These are phyloP conservation scores for Spirogloea muscicola DNA, from an alignment of 139 green algal species.

Conservation along the genomic window DNA sequence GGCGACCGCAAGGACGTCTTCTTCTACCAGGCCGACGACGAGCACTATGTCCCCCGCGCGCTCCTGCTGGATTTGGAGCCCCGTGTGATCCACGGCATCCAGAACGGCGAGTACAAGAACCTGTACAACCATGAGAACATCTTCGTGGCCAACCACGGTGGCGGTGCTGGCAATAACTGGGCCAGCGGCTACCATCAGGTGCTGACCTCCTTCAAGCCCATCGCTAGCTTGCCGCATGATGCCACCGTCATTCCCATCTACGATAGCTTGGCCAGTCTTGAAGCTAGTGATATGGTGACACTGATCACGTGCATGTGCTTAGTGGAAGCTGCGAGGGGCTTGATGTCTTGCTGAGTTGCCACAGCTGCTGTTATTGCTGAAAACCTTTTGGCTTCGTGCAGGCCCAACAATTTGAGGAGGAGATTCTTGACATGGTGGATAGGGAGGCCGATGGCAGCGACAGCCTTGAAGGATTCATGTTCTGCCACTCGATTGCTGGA, in stretches of 20 bases:
- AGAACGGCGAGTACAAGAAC: constrained; percentile 85
- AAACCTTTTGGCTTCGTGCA: constrained; percentile 4
- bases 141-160: constrained; percentile 88
- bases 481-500: constrained; percentile 96
- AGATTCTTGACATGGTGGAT: constrained; percentile 99
- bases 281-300: too few species aligned
- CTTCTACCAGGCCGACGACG: constrained; percentile 99
- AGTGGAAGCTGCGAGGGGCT: too few species aligned
- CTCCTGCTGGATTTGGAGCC: constrained; percentile 96
- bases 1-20: constrained; percentile 98
- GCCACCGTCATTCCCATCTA: too few species aligned
- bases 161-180: constrained; percentile 99
- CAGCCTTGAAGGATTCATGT: constrained; percentile 92
- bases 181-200: constrained; percentile 89
- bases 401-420: constrained; percentile 70
- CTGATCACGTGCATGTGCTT: too few species aligned
- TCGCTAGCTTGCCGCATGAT: not conserved
- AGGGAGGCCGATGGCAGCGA: constrained; percentile 96
- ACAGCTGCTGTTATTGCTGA: too few species aligned
- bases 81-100: constrained; percentile 95
- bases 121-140: constrained; percentile 99
- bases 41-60: constrained; percentile 93
- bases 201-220: too few species aligned
- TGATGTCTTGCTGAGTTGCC: too few species aligned
- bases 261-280: too few species aligned